phyloP scores from a whole-genome alignment of 306 rosid species.

The Casuarina glauca region DNA sequence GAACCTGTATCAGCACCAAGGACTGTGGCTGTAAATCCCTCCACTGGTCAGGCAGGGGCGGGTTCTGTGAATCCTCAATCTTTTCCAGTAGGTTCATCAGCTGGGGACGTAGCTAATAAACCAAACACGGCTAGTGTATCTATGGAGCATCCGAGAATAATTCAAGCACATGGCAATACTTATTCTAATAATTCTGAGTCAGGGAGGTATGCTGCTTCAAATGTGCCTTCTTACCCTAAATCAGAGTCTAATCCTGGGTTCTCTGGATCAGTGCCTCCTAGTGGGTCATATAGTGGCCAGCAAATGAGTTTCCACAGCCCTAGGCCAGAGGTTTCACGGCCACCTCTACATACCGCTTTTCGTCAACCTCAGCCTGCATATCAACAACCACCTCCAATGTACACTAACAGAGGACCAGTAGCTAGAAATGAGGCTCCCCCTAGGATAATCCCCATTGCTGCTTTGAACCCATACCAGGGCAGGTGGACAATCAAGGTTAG shows the following conservation, averaged over 20 bases:
- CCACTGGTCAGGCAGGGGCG: conserved; percentile 38
- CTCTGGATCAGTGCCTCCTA: conserved; percentile 33
- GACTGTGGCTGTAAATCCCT: conserved; percentile 25
- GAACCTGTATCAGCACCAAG: conserved; percentile 44
- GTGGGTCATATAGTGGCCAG: conserved; percentile 61
- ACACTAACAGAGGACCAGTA: conserved; percentile 63
- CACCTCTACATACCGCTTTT: conserved; percentile 42
- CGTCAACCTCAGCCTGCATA: conserved; percentile 53
- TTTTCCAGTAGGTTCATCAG: conserved; percentile 28
- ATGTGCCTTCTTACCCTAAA: conserved; percentile 36
- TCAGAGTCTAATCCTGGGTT: conserved; percentile 28
- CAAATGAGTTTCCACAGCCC: conserved; percentile 43
- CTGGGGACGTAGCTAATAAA: conserved; percentile 36
- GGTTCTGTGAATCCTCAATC: conserved; percentile 41
- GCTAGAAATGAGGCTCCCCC: conserved; percentile 78
- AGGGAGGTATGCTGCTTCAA: conserved; percentile 42
- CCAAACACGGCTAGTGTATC: conserved; percentile 37
- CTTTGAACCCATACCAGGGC: conserved; percentile 69
- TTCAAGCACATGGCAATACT: conserved; percentile 38
- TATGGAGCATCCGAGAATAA: conserved; percentile 41
- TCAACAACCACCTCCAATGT: conserved; percentile 67
- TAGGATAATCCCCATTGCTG: conserved; percentile 74
- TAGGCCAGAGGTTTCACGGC: conserved; percentile 44
- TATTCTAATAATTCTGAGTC: conserved; percentile 38
- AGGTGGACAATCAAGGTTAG: conserved; percentile 91